Evolutionary conservation across 177 flowering plant species (phyloP).

Genomic region (Vitis hybrid): DNA sequence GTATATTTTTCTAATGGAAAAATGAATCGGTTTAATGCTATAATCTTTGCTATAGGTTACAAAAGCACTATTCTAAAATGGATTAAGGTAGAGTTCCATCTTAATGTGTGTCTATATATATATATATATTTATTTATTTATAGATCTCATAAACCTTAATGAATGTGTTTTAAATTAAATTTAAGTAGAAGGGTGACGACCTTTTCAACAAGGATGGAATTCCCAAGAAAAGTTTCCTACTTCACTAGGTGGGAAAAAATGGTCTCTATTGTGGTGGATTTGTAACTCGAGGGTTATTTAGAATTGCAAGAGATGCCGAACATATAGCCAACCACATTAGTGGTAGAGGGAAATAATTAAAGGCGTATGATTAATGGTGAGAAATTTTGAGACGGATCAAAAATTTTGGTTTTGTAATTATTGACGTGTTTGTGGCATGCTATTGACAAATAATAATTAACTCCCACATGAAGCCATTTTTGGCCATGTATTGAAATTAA

Average conservation of each 20-base stretch:
- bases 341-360: too few relatives aligned
- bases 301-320: conserved; percentile 13
- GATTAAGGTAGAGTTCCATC: conserved; percentile 35
- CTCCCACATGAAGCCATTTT: too few relatives aligned
- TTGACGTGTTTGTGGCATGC: too few relatives aligned
- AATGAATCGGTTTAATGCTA: conserved; percentile 20
- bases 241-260: conserved; percentile 25
- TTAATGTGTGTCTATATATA: background rate
- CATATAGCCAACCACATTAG: conserved; percentile 4
- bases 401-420: too few relatives aligned
- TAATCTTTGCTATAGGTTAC: conserved; percentile 40
- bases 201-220: conserved; percentile 16
- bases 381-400: too few relatives aligned
- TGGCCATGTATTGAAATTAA: too few relatives aligned
- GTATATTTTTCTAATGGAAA: conserved; percentile 21
- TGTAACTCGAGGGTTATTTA: conserved; percentile 9
- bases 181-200: too few relatives aligned
- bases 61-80: conserved; percentile 25
- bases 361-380: too few relatives aligned
- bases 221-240: conserved; percentile 16
- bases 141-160: too few relatives aligned
- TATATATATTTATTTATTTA: background rate
- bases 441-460: too few relatives aligned
- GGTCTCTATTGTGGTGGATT: conserved; percentile 21
- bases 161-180: too few relatives aligned